Evolutionary conservation across 1,139 yeast genomes (phyloP), one percentile per base, ranked within the genome.

Genomic region (Wickerhamomyces sp.): DNA sequence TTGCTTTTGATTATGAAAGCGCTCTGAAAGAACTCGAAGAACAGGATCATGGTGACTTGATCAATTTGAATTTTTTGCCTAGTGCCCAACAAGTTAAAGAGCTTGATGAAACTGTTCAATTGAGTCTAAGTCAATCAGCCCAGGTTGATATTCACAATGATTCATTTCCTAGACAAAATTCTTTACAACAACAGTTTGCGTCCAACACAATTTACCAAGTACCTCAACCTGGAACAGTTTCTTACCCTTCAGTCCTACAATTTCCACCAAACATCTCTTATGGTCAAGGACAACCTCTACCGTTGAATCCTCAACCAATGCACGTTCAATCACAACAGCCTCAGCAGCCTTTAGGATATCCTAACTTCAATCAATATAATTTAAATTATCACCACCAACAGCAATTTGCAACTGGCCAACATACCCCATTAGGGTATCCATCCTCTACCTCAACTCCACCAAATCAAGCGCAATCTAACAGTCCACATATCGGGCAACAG

Each of bases 1-100:
- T 62, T 28, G 59, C 62, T 0, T 64, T 64, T 39, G 57, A 61
- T 29, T 59, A 52, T 37, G 43, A 39, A 3, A 46, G 44, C 4
- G 42, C 42, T 6, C 20, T 50, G 33, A 40, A 37, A 16, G 51
- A 50, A 25, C 28, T 52, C 15, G 21, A 36, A 6, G 40, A 35
- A 12, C 45, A 48, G 18, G 52, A 50, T 2, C 44, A 44, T 29
- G 38, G 21, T 7, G 40, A 37, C 13, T 27, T 51, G 14, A 31
- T 47, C 3, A 9, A 33, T 14, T 38, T 42, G 21, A 43, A 40
- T 40, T 40, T 38, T 1, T 33, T 49, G 1, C 55, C 55, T 20
- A 21, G 38, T 0, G 36, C 29, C n/a, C 40, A 37, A 8, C 37
- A 44, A 14, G 38, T 42, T 7, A 41, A 33, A 19, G 26, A 15